Evolutionary conservation across 768 basidiomycete genomes (phyloP).

Genomic region (Suillus bovinus): DNA sequence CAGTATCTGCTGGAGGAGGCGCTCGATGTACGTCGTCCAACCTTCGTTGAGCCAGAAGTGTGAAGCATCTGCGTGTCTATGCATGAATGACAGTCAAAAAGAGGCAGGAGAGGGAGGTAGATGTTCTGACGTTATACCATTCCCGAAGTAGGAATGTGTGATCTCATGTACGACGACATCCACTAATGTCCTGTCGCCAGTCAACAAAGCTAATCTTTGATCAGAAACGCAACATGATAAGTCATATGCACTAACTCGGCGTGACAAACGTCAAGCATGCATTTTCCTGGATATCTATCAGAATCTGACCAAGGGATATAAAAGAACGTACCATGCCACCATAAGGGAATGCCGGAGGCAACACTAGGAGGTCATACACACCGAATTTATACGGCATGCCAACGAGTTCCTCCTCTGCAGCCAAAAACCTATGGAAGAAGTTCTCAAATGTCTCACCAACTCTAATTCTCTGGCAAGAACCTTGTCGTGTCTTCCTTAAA

Average conservation of each 20-base stretch:
- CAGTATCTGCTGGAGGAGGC: slow-evolving; percentile 67
- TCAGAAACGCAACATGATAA: not conserved
- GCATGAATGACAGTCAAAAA: slow-evolving; percentile 1
- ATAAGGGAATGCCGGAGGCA: slow-evolving; percentile 92
- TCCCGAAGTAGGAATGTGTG: slow-evolving; percentile 92
- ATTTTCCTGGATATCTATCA: slow-evolving; percentile 63
- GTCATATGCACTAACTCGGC: slow-evolving; percentile 56
- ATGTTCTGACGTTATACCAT: slow-evolving; percentile 69
- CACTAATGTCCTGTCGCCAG: slow-evolving; percentile 84
- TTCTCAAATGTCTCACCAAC: not conserved
- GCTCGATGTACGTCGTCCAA: slow-evolving; percentile 93
- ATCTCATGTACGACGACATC: slow-evolving; percentile 90
- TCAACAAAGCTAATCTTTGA: slow-evolving; percentile 59
- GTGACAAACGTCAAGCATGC: slow-evolving; percentile 87
- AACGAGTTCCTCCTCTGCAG: slow-evolving; percentile 71
- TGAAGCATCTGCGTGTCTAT: slow-evolving; percentile 65
- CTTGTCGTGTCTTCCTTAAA: slow-evolving; percentile 84
- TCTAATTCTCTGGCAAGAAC: slow-evolving; percentile 37
- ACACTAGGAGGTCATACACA: slow-evolving; percentile 85
- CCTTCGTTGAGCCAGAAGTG: slow-evolving; percentile 93
- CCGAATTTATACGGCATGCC: slow-evolving; percentile 79
- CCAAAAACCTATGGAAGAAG: slow-evolving; percentile 57
- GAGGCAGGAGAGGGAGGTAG: slow-evolving; percentile 15
- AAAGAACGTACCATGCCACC: slow-evolving; percentile 71
- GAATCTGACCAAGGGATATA: too few relatives aligned